Evolutionary conservation across 163 green algal species (phyloP).

Genomic region (Scenedesmus sp.): DNA sequence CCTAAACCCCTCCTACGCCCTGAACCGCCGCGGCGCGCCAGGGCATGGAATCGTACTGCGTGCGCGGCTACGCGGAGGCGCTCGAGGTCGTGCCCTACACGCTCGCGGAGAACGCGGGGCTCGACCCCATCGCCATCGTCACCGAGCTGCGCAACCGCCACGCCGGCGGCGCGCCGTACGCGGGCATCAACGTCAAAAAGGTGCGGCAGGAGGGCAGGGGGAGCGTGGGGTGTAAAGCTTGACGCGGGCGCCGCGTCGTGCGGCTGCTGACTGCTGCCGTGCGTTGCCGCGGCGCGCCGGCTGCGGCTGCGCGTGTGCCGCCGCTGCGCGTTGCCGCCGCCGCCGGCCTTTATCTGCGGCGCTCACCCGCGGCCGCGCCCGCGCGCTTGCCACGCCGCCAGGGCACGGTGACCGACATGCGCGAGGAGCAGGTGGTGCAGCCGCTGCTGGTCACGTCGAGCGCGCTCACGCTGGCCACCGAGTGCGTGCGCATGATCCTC

Average conservation of each 20-base stretch:
- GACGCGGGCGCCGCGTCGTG: too few species aligned
- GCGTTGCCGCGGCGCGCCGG: too few species aligned
- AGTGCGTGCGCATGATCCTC: constrained; percentile 97
- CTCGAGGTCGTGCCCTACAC: constrained; percentile 99
- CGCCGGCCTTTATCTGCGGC: too few species aligned
- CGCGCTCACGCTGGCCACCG: constrained; percentile 93
- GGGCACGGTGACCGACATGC: constrained; percentile 93
- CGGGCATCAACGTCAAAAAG: constrained; percentile 81
- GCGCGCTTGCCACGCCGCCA: too few species aligned
- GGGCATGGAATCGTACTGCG: constrained; percentile 95
- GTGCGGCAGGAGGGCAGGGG: too few species aligned
- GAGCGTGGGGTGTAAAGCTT: too few species aligned
- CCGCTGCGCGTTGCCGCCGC: constrained; percentile 9
- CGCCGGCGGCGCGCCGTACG: constrained; percentile 65
- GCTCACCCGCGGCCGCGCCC: too few species aligned
- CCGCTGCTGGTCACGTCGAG: constrained; percentile 93
- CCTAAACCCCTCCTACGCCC: too few species aligned
- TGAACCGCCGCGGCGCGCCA: too few species aligned
- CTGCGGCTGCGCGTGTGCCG: too few species aligned
- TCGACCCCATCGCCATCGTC: constrained; percentile 97
- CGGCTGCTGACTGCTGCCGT: too few species aligned
- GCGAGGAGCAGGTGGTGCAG: constrained; percentile 97
- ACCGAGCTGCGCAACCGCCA: constrained; percentile 95
- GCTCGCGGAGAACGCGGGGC: constrained; percentile 97
- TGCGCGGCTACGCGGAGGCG: constrained; percentile 94